Evolutionary conservation across 805 yeast species (phyloP), one percentile per base, ranked within the genome.

Genomic region (Diddensiella transvaalensis): DNA sequence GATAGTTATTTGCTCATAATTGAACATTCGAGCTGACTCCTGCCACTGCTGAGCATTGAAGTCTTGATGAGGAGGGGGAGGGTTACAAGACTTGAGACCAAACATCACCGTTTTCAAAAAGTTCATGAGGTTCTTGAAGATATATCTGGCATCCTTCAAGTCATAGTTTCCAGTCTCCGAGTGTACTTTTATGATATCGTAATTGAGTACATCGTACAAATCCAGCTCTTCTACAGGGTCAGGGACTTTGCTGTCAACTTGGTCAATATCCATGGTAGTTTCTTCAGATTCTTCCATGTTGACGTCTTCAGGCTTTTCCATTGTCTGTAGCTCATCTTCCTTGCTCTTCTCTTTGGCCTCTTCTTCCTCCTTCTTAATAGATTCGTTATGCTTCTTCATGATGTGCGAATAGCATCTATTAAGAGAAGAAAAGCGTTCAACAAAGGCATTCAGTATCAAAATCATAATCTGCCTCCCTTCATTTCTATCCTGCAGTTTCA

Each of bases 91-190:
- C 62, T 88, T 89, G 55, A 95, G 72, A 2, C 96, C 96, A 65
- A 83, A 87, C 59, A 91, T 85, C 38, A 89, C 85, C 0, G 96
- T 87, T 63, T 90, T 88, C 60, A 93, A 71, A 62, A 93, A 93
- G 3, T 90, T 85, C 83, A 93, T 79, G 46, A 95, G 70, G 3
- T 96, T 89, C 55, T 91, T 79, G 76, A 89, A 88, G 24, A 93
- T 69, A 58, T 86, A 87, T 39, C 95, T 78, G 1, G 96, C 91
- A 62, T 90, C 96, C 58, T 88, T 88, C 46, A 87, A 70, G 11
- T 90, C 87, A 54, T 86, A 91, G 18, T 73, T 70, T 8, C 66
- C 69, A 0, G 75, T 61, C 2, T 67, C 73, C 32, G 78, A 79
- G 6, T 78, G 67, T 1, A 84, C 65, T 21, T 79, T 68, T 17